A percentile compares a stretch with the other conserved stretches of the same genome.
Conservation (phyloP, 2,329 filamentous ascomycete genomes). For the Verticillium zaregamsianum region DNA sequence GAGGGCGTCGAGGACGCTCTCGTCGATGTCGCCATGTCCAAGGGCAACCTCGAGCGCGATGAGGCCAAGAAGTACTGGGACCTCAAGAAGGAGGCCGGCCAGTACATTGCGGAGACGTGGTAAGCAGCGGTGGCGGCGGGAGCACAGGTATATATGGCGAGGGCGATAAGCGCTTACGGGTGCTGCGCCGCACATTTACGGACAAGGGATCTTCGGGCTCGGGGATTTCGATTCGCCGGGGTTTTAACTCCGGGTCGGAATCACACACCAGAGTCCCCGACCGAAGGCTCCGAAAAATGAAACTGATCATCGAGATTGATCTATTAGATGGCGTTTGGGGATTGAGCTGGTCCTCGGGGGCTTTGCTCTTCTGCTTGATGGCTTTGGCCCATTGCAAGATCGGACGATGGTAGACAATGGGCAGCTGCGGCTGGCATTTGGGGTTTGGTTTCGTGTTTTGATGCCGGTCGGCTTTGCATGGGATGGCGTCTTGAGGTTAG, state of each 20-base stretch:
- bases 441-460: not conserved
- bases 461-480: not conserved
- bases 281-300: not conserved
- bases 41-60: slow-evolving; percentile 78
- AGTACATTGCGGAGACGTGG: slow-evolving; percentile 89
- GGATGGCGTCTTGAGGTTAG: not conserved
- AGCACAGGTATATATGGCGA: not conserved
- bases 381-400: not conserved
- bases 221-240: slow-evolving; percentile 4
- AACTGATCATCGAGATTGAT: not conserved
- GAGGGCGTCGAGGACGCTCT: slow-evolving; percentile 89
- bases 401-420: not conserved
- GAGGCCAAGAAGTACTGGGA: slow-evolving; percentile 88
- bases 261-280: not conserved
- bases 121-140: slow-evolving; percentile 22
- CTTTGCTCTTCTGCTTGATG: not conserved
- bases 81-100: slow-evolving; percentile 84
- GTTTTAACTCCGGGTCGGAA: not conserved
- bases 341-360: not conserved
- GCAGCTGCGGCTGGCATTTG: not conserved
- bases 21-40: slow-evolving; percentile 85
- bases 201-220: slow-evolving; percentile 1
- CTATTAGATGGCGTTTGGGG: not conserved
- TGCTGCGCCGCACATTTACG: not conserved
- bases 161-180: not conserved